Evolutionary conservation across 2,329 filamentous ascomycete species (phyloP).

Genomic region (Colletotrichum navitas): DNA sequence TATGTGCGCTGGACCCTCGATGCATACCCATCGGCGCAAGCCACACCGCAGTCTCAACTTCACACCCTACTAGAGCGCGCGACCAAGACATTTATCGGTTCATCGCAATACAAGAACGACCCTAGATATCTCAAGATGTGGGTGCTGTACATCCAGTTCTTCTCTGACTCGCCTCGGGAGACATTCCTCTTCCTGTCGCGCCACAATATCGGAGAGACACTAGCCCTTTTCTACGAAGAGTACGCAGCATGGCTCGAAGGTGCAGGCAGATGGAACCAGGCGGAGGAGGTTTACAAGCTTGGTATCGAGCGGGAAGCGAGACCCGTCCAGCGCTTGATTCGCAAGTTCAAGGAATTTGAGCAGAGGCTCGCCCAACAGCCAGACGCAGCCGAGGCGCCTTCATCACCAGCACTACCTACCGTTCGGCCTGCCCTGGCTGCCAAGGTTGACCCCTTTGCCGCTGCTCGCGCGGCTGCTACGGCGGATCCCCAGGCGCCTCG

Average conservation of each 20-base stretch:
- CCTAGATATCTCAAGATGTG: conserved; percentile 93
- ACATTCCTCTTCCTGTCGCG: conserved; percentile 92
- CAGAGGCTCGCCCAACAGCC: conserved; percentile 77
- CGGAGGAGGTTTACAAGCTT: conserved; percentile 92
- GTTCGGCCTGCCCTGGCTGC: conserved; percentile 86
- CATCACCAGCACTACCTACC: conserved; percentile 87
- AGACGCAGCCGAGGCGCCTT: conserved; percentile 74
- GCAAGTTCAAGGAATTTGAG: conserved; percentile 95
- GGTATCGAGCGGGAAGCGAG: conserved; percentile 91
- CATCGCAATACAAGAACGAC: conserved; percentile 92
- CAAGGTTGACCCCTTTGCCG: conserved; percentile 86
- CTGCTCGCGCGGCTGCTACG: conserved; percentile 62
- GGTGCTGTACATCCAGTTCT: conserved; percentile 93
- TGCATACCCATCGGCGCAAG: conserved; percentile 93
- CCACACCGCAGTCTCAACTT: conserved; percentile 90
- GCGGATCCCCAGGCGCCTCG: conserved; percentile 76
- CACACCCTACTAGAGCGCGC: conserved; percentile 91
- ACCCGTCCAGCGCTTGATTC: conserved; percentile 81
- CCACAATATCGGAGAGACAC: conserved; percentile 85
- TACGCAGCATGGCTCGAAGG: conserved; percentile 94
- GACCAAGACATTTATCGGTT: conserved; percentile 89
- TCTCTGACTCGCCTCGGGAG: conserved; percentile 93
- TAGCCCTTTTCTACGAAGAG: conserved; percentile 96
- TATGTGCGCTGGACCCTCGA: conserved; percentile 98
- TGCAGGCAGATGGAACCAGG: conserved; percentile 86